These are phyloP conservation scores for Cyberlindnera suaveolens DNA, from an alignment of 805 yeast species.

Conservation along the genomic window DNA sequence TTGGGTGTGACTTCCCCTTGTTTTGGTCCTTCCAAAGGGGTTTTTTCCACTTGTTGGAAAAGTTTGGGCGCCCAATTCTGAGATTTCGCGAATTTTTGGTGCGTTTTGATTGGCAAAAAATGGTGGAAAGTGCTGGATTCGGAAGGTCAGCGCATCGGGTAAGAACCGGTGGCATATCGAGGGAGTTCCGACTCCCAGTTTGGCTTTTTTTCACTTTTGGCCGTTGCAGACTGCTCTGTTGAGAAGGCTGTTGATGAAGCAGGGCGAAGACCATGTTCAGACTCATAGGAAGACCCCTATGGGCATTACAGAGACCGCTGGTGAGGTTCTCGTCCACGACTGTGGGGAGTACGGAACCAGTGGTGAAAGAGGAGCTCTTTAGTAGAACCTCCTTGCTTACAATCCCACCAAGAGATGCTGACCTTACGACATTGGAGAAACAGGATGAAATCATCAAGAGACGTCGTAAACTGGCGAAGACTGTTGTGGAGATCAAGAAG, in stretches of 20 bases:
- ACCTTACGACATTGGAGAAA: slow-evolving; percentile 66
- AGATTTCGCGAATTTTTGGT: not conserved
- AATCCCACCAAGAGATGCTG: slow-evolving; percentile 37
- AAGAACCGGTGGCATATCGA: too few species aligned
- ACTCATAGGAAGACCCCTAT: slow-evolving; percentile 1
- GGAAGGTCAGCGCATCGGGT: not conserved
- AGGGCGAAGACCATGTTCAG: slow-evolving; percentile 1
- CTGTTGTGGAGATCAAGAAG: slow-evolving; percentile 63
- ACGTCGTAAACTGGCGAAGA: slow-evolving; percentile 68
- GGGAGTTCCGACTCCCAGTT: too few species aligned
- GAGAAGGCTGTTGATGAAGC: too few species aligned
- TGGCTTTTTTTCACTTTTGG: too few species aligned
- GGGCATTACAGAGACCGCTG: not conserved
- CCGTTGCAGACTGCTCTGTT: not conserved
- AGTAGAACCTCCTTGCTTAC: slow-evolving; percentile 23
- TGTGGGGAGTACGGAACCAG: not conserved
- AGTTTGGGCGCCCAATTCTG: not conserved
- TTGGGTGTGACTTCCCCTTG: not conserved
- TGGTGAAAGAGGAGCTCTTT: slow-evolving; percentile 3
- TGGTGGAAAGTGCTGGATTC: not conserved
- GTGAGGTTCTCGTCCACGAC: not conserved
- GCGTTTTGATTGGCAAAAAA: slow-evolving; percentile 4
- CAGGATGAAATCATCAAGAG: slow-evolving; percentile 68
- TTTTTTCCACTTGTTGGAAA: not conserved
- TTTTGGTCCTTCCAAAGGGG: not conserved